Conservation (phyloP, 495 filamentous ascomycete genomes). For the Amphirosellinia nigrospora region DNA sequence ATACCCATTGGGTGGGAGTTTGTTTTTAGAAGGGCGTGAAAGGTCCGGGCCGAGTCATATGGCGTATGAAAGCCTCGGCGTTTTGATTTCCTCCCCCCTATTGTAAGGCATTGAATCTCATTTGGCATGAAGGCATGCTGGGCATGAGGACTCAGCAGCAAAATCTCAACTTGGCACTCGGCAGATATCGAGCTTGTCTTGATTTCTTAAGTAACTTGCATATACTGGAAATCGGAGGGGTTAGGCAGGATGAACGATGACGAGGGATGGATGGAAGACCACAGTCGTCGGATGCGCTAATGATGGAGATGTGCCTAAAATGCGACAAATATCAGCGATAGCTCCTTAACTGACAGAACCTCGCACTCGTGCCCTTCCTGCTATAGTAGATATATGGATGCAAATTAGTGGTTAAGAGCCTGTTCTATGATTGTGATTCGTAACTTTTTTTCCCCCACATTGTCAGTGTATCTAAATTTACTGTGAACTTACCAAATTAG, state of each 20-base stretch:
- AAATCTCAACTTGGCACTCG: constrained; percentile 5
- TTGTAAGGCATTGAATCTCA: constrained; percentile 14
- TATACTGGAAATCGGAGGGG: constrained; percentile 20
- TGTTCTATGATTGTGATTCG: background rate
- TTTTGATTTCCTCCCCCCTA: constrained; percentile 18
- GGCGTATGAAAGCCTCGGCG: constrained; percentile 16
- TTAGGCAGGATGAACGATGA: constrained; percentile 16
- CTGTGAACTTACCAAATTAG: background rate
- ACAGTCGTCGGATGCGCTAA: background rate
- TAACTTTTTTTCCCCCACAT: background rate
- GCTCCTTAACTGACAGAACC: constrained; percentile 2
- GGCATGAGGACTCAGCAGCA: constrained; percentile 1
- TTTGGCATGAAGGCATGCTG: constrained; percentile 9
- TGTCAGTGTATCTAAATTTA: background rate
- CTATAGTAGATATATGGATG: constrained; percentile 21
- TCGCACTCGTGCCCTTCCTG: constrained; percentile 3
- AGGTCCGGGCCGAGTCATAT: constrained; percentile 7
- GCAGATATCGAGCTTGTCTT: constrained; percentile 10
- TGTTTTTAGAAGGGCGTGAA: constrained; percentile 25
- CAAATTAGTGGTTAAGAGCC: background rate
- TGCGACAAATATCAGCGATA: constrained; percentile 10
- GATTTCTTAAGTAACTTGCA: constrained; percentile 21
- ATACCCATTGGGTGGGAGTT: constrained; percentile 31
- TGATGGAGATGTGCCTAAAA: constrained; percentile 16
- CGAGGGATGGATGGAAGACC: constrained; percentile 15